Base-by-base conservation (phyloP, 371 early-diverging fungal genomes). In the Blakeslea trispora region DNA sequence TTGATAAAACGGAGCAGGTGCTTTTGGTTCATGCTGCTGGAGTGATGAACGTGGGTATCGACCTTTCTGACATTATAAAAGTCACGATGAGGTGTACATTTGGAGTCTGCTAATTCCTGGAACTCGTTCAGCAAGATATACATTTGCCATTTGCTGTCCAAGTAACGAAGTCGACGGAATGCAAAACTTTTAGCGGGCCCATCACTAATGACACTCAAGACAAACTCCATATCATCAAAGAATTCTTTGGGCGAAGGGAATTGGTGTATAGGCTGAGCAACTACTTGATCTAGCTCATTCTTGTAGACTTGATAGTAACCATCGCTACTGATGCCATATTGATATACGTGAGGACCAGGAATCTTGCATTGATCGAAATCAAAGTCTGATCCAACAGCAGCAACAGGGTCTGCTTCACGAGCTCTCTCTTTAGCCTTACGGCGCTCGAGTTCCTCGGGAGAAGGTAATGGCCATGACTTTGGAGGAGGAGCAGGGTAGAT, bases 11-110 rank as follows among this genome's bases (percentile, higher is more conserved):
- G 92, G 22, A 99, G 73, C 55, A 99, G 66, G 70, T 98, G 98
- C 80, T 99, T 99, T 68, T 96, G 95, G 74, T 99, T 99, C 98
- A 99, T 98, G 59, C 95, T 94, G 13, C 95, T 87, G 3, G 95
- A 90, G 66, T 96, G 91, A 60, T 99, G 99, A 40, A 99, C 91
- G 83, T 99, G 99, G 23, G 97, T 98, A 75, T 99, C 99, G 23
- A 97, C 98, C 69, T 99, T 99, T 53, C 98, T 90, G 21, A 98
- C 97, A 60, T 98, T 99, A 80, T 99, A 99, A 61, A 98, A 96
- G 69, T 99, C 99, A 60, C 97, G 82, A 65, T 97, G 97, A 2
- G 97, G 96, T 14, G 95, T 95, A 22, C 85, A 65, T 83, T 96
- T 97, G 41, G 91, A 85, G 62, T 96, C 94, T n/a, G 93, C 89